Evolutionary conservation across 306 rosid species (phyloP).

Genomic region (Erythrophleum fordii): DNA sequence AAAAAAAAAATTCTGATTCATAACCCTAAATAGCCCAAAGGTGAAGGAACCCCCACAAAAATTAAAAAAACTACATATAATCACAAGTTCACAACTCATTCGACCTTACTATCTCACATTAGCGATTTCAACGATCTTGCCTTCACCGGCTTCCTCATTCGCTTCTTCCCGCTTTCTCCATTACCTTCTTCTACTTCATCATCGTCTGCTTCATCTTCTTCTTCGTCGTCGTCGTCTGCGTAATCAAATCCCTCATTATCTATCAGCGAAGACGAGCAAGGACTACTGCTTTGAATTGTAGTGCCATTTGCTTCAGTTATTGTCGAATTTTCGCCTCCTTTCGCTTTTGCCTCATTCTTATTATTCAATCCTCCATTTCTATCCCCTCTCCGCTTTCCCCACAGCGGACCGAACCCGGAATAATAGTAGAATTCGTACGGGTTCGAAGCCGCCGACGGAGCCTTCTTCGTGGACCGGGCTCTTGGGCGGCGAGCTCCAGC

Average conservation of each 20-base stretch:
- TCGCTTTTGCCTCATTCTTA: neutral
- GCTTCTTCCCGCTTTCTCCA: constrained; percentile 47
- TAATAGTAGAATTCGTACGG: constrained; percentile 78
- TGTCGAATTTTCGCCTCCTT: neutral
- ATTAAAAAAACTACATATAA: constrained; percentile 20
- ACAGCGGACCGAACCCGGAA: constrained; percentile 82
- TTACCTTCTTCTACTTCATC: neutral
- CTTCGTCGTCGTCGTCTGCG: constrained; percentile 54
- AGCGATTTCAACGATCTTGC: constrained; percentile 87
- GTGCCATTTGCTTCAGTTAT: neutral
- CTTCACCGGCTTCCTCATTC: constrained; percentile 83
- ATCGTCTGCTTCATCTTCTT: neutral
- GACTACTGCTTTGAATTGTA: neutral
- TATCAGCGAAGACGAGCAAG: constrained; percentile 31
- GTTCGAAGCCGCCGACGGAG: constrained; percentile 31
- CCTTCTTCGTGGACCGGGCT: constrained; percentile 33
- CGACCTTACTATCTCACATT: constrained; percentile 58
- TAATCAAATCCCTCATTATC: constrained; percentile 47
- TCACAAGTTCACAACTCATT: constrained; percentile 18
- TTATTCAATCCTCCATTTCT: constrained; percentile 39
- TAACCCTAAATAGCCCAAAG: constrained; percentile 50
- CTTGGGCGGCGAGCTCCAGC: constrained; percentile 23
- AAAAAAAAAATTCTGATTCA: constrained; percentile 11
- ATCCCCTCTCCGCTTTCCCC: constrained; percentile 67
- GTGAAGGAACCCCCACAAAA: neutral